Evolutionary conservation across 2,329 filamentous ascomycete genomes (phyloP), one percentile per base, ranked within the genome.

Genomic region (Colletotrichum sp.): DNA sequence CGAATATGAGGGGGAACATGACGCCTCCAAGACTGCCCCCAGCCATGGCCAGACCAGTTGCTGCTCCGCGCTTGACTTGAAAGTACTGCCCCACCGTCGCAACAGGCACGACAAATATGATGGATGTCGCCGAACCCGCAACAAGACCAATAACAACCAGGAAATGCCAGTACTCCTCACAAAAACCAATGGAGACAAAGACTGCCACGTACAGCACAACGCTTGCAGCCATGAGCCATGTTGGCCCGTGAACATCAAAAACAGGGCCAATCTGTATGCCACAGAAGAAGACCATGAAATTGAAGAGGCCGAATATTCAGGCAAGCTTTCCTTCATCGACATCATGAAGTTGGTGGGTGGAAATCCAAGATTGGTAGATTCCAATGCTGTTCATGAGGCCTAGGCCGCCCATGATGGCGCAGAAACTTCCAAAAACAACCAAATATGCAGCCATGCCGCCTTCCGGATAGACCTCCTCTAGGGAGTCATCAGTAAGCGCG

Each of bases 281-380:
- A 63, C 92, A 91, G 81, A 94, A 92, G 82, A 94, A 94, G 32
- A 91, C 88, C 44, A 94, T 84, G 81, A 94, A 94, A 48, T 91
- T 87, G 79, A 93, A 94, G 70, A 94, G 85, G 77, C 91, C 90
- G 78, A 94, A 93, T 76, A 95, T 94, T 93, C 93, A 95, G 3
- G 91, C 92, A 44, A 93, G 90, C 19, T 86, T 87, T 48, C 90
- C 89, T 48, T 91, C 88, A 68, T 84, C 88, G 79, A 93, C 90
- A 25, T 87, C 83, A 25, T 85, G 84, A 22, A 95, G 86, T 78
- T 94, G 92, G 79, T 94, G 86, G 16, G 84, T 88, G 61, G 89
- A 86, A 60, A 94, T 86, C 81, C 94, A 94, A n/a, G 90, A 87
- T 82, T 94, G 90, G 83, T 93, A 91, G 1, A 90, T 90, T 7